phyloP scores from a whole-genome alignment of 2,329 filamentous ascomycete genomes.

The Simplicillium aogashimaense region DNA sequence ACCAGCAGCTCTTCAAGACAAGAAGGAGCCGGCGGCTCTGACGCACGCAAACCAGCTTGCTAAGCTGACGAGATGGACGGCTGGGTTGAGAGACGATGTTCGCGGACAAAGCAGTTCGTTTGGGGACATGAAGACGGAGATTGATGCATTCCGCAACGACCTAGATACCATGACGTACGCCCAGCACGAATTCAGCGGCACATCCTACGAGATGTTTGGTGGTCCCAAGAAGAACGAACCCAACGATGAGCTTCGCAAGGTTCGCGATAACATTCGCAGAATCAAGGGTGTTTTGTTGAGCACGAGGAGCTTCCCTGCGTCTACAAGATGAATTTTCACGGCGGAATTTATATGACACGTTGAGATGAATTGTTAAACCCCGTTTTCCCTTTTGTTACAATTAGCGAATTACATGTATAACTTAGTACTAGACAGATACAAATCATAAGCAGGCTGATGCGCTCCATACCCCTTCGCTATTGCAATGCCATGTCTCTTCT shows the following conservation, averaged over 20 bases:
- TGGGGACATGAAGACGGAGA: conserved; percentile 38
- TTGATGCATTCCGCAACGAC: conserved; percentile 55
- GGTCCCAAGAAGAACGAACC: conserved; percentile 38
- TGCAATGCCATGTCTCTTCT: no score
- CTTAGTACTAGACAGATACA: conserved; percentile 2
- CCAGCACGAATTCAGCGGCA: conserved; percentile 20
- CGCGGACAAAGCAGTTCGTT: conserved; percentile 34
- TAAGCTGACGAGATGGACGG: conserved; percentile 30
- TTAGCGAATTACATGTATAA: not conserved
- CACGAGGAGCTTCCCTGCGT: conserved; percentile 60
- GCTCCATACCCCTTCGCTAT: no score
- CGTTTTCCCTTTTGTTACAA: not conserved
- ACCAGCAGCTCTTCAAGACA: not conserved
- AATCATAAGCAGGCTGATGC: not conserved
- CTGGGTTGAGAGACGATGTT: conserved; percentile 31
- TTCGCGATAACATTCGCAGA: conserved; percentile 66
- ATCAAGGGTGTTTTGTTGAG: conserved; percentile 73
- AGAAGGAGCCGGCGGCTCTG: conserved; percentile 18
- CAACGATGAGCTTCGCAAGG: conserved; percentile 61
- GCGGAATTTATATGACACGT: not conserved
- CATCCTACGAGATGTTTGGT: conserved; percentile 30
- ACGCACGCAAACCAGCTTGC: conserved; percentile 31
- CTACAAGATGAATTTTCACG: conserved; percentile 16
- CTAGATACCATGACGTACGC: conserved; percentile 50
- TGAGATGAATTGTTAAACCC: not conserved